Percentiles rank a stretch among this genome's conserved stretches.
phyloP scores from a whole-genome alignment of 805 yeast genomes.

The Clavispora phyllophila region DNA sequence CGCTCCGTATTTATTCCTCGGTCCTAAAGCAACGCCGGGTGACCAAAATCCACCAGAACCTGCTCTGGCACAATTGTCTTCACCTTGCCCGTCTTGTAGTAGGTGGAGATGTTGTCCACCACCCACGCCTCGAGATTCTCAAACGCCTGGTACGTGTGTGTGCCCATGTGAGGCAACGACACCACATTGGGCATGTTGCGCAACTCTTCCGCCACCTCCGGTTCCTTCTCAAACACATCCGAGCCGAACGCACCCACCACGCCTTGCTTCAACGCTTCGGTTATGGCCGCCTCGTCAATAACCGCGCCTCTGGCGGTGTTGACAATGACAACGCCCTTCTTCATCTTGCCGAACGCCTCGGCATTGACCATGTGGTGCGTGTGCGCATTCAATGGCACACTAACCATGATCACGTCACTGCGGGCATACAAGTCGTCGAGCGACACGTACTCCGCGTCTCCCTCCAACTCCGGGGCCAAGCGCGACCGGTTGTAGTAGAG shows the following conservation, averaged over 20 bases:
- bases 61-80: slow-evolving; percentile 79
- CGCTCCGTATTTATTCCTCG: too few relatives aligned
- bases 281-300: slow-evolving; percentile 59
- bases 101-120: slow-evolving; percentile 60
- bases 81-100: slow-evolving; percentile 62
- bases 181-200: slow-evolving; percentile 62
- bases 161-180: slow-evolving; percentile 86
- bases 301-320: slow-evolving; percentile 91
- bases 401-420: slow-evolving; percentile 69
- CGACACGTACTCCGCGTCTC: slow-evolving; percentile 63
- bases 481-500: slow-evolving; percentile 67
- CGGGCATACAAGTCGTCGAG: slow-evolving; percentile 60
- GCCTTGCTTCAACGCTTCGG: slow-evolving; percentile 53
- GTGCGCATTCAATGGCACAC: slow-evolving; percentile 67
- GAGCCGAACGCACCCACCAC: slow-evolving; percentile 64
- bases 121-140: slow-evolving; percentile 76
- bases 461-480: slow-evolving; percentile 58
- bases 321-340: slow-evolving; percentile 69
- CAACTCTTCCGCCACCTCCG: slow-evolving; percentile 61
- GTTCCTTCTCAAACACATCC: slow-evolving; percentile 76
- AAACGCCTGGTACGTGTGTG: slow-evolving; percentile 70
- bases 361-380: slow-evolving; percentile 68
- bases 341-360: slow-evolving; percentile 61
- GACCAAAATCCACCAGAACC: slow-evolving; percentile 24
- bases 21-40: slow-evolving; percentile 10